A percentile compares a stretch with the other conserved stretches of the same genome.
Conservation (phyloP, 2,329 filamentous ascomycete species). For the Pseudogymnoascus sp. region DNA sequence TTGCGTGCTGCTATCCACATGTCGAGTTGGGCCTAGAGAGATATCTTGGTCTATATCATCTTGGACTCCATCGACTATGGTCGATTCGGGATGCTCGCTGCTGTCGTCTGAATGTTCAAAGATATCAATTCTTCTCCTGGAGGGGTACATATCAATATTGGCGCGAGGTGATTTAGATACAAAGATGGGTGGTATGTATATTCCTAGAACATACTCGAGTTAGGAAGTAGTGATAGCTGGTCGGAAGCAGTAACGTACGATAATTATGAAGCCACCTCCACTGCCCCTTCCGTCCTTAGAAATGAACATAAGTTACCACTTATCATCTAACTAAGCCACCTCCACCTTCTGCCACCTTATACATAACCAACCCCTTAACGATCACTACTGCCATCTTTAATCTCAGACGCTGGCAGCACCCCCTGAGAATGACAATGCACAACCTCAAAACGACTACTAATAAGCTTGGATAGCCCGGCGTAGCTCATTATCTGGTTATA, state of each 20-base stretch:
- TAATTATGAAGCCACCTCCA: not conserved
- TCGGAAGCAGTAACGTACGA: not conserved
- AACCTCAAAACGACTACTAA: not conserved
- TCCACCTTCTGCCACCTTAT: not conserved
- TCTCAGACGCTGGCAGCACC: not conserved
- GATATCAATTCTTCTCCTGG: not conserved
- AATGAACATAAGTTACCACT: not conserved
- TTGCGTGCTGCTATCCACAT: not conserved
- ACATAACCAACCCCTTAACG: not conserved
- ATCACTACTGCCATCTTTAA: not conserved
- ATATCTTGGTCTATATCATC: not conserved
- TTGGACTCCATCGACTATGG: not conserved
- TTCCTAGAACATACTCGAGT: not conserved
- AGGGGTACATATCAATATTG: not conserved
- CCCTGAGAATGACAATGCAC: not conserved
- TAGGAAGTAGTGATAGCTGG: not conserved
- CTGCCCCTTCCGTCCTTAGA: no score
- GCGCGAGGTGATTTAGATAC: no score
- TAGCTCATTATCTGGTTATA: no score
- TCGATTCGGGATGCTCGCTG: not conserved
- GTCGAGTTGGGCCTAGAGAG: not conserved
- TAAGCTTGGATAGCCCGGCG: no score
- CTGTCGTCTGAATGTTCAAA: not conserved
- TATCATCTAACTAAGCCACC: not conserved
- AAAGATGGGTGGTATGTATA: not conserved